Conservation (phyloP, 1,284 basidiomycete species). For the Cryptococcus jaspeensis region DNA sequence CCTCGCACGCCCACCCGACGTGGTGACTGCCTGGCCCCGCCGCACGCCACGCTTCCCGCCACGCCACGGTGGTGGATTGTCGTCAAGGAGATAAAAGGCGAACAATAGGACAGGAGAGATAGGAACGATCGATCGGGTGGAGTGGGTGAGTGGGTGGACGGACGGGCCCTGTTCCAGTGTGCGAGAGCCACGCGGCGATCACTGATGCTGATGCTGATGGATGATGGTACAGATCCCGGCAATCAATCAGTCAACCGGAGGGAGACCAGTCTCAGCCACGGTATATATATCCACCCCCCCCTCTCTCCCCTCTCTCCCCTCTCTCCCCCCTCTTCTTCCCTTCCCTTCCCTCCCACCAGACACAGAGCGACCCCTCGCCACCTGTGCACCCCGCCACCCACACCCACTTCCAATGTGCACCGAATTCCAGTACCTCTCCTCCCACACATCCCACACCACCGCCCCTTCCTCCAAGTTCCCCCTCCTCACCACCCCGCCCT, state of each 20-base stretch:
- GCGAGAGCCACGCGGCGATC: too few species aligned
- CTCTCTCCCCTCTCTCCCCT: neutral
- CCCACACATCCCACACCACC: constrained; percentile 6
- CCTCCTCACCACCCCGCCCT: constrained; percentile 7
- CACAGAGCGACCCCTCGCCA: neutral
- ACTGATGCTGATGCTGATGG: neutral
- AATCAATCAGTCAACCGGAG: constrained; percentile 3
- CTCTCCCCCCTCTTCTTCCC: neutral
- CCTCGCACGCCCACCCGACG: too few species aligned
- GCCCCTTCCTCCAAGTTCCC: constrained; percentile 5
- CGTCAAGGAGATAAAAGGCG: too few species aligned
- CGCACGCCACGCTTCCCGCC: too few species aligned
- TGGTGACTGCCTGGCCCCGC: too few species aligned
- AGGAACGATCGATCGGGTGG: too few species aligned
- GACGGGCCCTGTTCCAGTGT: too few species aligned
- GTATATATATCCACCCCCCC: neutral
- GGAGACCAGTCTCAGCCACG: neutral
- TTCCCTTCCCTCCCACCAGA: neutral
- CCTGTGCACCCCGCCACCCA: neutral
- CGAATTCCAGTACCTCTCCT: constrained; percentile 16
- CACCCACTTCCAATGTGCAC: neutral
- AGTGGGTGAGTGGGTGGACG: too few species aligned
- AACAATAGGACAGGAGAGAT: too few species aligned
- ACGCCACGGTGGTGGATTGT: too few species aligned
- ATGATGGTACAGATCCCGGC: neutral